phyloP scores from a whole-genome alignment of 2,329 filamentous ascomycete species.

The Sporothrix humicola region DNA sequence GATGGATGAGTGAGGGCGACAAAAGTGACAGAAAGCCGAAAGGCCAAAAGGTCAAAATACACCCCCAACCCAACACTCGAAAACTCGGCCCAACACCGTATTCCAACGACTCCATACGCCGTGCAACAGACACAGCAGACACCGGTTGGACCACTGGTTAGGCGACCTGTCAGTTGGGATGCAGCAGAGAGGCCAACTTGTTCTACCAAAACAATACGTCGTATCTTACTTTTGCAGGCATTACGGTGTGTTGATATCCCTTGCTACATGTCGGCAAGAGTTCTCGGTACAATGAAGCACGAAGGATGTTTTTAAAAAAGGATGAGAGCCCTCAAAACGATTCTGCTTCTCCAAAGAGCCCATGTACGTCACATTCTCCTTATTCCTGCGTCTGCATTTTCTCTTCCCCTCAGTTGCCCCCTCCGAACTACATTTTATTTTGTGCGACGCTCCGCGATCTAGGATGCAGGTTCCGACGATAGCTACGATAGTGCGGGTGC shows the following conservation, averaged over 20 bases:
- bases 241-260: neutral
- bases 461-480: slow-evolving; percentile 6
- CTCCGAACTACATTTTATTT: neutral
- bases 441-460: slow-evolving; percentile 17
- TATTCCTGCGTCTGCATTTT: neutral
- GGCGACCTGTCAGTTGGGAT: neutral
- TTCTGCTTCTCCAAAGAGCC: too few relatives aligned
- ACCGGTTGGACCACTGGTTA: neutral
- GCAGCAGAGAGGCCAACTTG: neutral
- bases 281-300: slow-evolving; percentile 15
- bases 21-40: too few relatives aligned
- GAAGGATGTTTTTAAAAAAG: neutral
- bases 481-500: neutral
- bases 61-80: slow-evolving; percentile 15
- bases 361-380: neutral
- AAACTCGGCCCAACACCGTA: neutral
- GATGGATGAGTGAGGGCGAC: neutral
- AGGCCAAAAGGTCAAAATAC: neutral
- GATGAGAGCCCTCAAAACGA: too few relatives aligned
- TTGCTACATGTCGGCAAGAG: neutral
- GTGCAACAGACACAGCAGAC: neutral
- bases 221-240: too few relatives aligned
- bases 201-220: neutral
- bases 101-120: neutral
- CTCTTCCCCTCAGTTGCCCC: neutral